A percentile compares a stretch with the other conserved stretches of the same genome.
These are phyloP conservation scores for Phytophthora crassamura DNA, from an alignment of 352 stramenopile species.

Conservation along the genomic window DNA sequence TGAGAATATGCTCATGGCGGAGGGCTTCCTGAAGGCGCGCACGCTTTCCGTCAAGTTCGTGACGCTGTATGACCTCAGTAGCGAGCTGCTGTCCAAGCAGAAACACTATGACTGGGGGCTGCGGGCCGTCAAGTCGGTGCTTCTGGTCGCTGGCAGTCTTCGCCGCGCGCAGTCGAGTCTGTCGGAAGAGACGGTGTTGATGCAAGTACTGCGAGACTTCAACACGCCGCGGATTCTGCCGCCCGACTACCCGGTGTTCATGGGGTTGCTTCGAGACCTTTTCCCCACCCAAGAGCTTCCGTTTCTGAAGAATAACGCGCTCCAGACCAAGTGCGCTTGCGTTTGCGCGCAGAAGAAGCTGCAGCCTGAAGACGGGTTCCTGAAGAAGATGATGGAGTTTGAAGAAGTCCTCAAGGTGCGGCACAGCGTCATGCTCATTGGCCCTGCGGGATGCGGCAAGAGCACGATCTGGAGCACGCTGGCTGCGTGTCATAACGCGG, in stretches of 20 bases:
- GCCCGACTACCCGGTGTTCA: conserved; percentile 94
- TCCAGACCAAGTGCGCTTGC: conserved; percentile 52
- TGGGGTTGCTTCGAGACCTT: conserved; percentile 93
- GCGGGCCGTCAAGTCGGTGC: conserved; percentile 95
- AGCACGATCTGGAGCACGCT: conserved; percentile 97
- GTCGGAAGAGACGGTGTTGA: conserved; percentile 92
- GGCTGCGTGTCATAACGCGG: conserved; percentile 74
- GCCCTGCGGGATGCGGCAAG: conserved; percentile 94
- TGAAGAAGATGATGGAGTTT: conserved; percentile 96
- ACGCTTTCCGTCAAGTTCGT: conserved; percentile 90
- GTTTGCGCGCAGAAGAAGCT: conserved; percentile 78
- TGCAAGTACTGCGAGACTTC: conserved; percentile 96
- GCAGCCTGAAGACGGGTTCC: conserved; percentile 95
- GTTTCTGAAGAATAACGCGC: conserved; percentile 45
- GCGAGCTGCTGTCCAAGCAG: conserved; percentile 87
- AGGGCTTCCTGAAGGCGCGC: conserved; percentile 91
- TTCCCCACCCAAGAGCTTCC: conserved; percentile 80
- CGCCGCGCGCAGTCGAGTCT: conserved; percentile 88
- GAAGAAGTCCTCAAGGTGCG: conserved; percentile 95
- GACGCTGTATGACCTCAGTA: conserved; percentile 90
- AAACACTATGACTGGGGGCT: conserved; percentile 96
- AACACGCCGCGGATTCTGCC: conserved; percentile 95
- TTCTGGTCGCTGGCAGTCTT: conserved; percentile 94
- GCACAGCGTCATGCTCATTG: conserved; percentile 97
- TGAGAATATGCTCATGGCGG: conserved; percentile 96